phyloP scores from a whole-genome alignment of 192 early-diverging fungal species.

The Linnemannia schmuckeri region DNA sequence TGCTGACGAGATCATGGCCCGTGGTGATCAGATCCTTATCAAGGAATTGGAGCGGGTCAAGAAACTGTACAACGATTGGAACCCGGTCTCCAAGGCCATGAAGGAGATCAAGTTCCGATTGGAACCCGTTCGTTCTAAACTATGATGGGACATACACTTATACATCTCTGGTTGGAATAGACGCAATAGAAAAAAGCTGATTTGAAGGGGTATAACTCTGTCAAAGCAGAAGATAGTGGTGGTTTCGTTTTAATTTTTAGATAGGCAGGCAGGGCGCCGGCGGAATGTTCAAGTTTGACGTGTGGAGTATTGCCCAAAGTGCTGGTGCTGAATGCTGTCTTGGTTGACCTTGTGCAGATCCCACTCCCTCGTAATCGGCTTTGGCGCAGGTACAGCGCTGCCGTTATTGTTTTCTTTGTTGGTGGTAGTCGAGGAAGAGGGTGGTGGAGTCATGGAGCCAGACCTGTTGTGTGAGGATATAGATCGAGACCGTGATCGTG shows the following conservation, averaged over 20 bases:
- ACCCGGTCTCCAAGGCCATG: constrained; percentile 74
- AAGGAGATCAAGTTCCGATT: constrained; percentile 92
- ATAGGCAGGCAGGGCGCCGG: background rate
- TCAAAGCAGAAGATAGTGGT: background rate
- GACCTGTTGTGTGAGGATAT: background rate
- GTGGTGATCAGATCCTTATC: constrained; percentile 65
- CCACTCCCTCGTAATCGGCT: constrained; percentile 25
- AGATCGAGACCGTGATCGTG: too few relatives aligned
- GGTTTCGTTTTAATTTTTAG: background rate
- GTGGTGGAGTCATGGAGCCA: background rate
- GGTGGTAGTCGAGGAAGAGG: background rate
- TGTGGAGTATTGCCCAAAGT: background rate
- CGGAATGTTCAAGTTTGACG: background rate
- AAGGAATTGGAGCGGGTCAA: constrained; percentile 76
- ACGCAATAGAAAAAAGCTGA: background rate
- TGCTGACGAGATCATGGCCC: constrained; percentile 75
- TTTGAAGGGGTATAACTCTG: background rate
- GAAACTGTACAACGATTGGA: constrained; percentile 84
- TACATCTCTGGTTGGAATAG: background rate
- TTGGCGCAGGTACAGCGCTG: background rate
- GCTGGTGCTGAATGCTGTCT: constrained; percentile 11
- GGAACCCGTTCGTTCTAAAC: constrained; percentile 81
- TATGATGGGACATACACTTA: constrained; percentile 39
- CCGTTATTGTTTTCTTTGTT: background rate
- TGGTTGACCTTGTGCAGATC: constrained; percentile 49